phyloP scores from a whole-genome alignment of 352 stramenopile genomes.

The Globisporangium spiculum region DNA sequence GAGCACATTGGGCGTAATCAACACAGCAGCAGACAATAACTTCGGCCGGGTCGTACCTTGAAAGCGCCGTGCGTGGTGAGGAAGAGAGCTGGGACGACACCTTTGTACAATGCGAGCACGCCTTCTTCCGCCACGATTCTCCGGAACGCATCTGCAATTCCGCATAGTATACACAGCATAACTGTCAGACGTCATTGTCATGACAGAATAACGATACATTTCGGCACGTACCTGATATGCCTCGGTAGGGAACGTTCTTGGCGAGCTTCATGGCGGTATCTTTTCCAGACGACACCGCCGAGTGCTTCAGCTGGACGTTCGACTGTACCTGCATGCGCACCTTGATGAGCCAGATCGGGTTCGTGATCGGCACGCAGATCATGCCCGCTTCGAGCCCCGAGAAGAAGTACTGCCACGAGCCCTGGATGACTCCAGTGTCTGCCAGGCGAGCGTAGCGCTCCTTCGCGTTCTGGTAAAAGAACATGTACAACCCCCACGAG shows the following conservation, averaged over 20 bases:
- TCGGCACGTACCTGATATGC: constrained; percentile 38
- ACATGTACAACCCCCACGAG: constrained; percentile 98
- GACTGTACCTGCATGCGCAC: constrained; percentile 94
- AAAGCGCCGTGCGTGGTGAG: constrained; percentile 97
- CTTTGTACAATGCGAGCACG: constrained; percentile 93
- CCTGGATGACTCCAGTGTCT: constrained; percentile 65
- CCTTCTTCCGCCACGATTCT: constrained; percentile 96
- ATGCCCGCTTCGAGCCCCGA: constrained; percentile 73
- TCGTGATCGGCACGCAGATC: constrained; percentile 96
- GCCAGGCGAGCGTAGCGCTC: constrained; percentile 68
- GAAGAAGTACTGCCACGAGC: constrained; percentile 82
- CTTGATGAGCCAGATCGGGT: constrained; percentile 99
- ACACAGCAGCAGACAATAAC: neutral
- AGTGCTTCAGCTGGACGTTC: constrained; percentile 44
- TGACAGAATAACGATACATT: neutral
- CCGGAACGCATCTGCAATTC: constrained; percentile 79
- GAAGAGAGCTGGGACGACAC: constrained; percentile 93
- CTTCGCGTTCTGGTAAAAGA: constrained; percentile 97
- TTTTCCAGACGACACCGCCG: constrained; percentile 32
- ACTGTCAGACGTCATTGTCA: neutral
- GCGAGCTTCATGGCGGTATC: constrained; percentile 49
- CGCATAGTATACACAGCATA: neutral
- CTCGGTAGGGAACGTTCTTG: constrained; percentile 65
- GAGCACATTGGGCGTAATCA: neutral
- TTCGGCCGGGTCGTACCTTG: constrained; percentile 48